Conservation (phyloP, 495 filamentous ascomycete genomes). For the Trichoderma asperelloides region DNA sequence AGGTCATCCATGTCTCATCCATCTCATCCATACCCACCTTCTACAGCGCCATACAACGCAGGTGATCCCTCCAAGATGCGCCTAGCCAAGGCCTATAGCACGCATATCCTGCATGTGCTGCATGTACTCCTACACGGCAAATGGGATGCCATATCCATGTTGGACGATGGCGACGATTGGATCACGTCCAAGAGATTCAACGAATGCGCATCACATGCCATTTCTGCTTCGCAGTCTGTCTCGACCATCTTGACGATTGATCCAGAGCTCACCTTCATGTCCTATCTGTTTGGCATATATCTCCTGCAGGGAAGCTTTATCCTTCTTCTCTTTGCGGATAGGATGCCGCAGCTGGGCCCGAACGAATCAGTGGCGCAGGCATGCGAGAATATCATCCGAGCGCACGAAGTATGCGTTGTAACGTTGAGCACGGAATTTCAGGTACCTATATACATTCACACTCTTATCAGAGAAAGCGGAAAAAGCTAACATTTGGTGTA, state of each 20-base stretch:
- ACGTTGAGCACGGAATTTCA: slow-evolving; percentile 54
- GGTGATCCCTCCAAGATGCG: slow-evolving; percentile 31
- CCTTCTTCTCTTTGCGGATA: slow-evolving; percentile 46
- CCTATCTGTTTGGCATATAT: slow-evolving; percentile 54
- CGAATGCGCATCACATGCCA: slow-evolving; percentile 43
- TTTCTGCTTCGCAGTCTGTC: slow-evolving; percentile 46
- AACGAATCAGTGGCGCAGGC: slow-evolving; percentile 43
- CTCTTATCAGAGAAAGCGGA: background rate
- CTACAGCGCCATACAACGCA: slow-evolving; percentile 8
- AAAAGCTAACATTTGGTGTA: slow-evolving; percentile 18
- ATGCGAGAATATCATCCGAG: slow-evolving; percentile 50
- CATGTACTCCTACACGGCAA: slow-evolving; percentile 49
- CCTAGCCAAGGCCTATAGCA: slow-evolving; percentile 67
- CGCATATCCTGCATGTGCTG: slow-evolving; percentile 51
- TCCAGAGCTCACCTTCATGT: slow-evolving; percentile 51
- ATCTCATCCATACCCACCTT: background rate
- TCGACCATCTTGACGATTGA: slow-evolving; percentile 44
- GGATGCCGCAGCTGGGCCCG: slow-evolving; percentile 44
- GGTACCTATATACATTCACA: slow-evolving; percentile 25
- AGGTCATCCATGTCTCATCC: background rate
- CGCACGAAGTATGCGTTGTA: slow-evolving; percentile 51
- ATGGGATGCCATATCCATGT: slow-evolving; percentile 50
- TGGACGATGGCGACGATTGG: slow-evolving; percentile 51
- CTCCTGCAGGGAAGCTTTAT: slow-evolving; percentile 51
- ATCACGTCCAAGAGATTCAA: slow-evolving; percentile 46